Evolutionary conservation across 768 basidiomycete species (phyloP).

Genomic region (Piloderma croceum): DNA sequence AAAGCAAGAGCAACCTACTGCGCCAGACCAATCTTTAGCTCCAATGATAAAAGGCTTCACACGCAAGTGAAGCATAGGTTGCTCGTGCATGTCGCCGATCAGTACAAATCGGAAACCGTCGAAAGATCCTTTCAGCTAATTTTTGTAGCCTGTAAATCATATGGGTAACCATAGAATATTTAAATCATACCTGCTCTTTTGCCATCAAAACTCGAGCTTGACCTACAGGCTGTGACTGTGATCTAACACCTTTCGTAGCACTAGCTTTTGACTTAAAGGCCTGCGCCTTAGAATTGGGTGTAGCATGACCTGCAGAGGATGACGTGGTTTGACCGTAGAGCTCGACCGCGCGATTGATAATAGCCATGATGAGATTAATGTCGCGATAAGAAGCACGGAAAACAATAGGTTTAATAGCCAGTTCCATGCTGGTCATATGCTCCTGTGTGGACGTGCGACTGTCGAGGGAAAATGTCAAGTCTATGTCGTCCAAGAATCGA

Average conservation of each 20-base stretch:
- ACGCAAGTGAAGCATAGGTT: slow-evolving; percentile 87
- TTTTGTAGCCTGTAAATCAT: too few relatives aligned
- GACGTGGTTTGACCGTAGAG: too few relatives aligned
- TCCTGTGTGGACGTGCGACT: slow-evolving; percentile 61
- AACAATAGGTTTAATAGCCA: slow-evolving; percentile 76
- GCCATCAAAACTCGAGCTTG: slow-evolving; percentile 53
- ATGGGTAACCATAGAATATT: slow-evolving; percentile 3
- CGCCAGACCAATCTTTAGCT: slow-evolving; percentile 91
- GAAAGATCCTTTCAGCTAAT: slow-evolving; percentile 77
- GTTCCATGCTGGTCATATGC: slow-evolving; percentile 77
- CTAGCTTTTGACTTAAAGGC: slow-evolving; percentile 27
- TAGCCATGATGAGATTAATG: slow-evolving; percentile 80
- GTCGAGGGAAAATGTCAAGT: slow-evolving; percentile 83
- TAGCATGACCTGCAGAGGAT: too few relatives aligned
- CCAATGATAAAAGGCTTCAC: slow-evolving; percentile 78
- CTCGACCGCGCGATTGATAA: slow-evolving; percentile 81
- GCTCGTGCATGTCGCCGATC: slow-evolving; percentile 92
- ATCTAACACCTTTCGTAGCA: slow-evolving; percentile 7
- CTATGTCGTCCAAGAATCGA: slow-evolving; percentile 89
- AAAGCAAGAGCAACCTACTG: slow-evolving; percentile 42
- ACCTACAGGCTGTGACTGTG: slow-evolving; percentile 17
- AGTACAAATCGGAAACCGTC: slow-evolving; percentile 91
- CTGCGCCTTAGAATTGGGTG: slow-evolving; percentile 39
- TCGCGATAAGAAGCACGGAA: slow-evolving; percentile 95
- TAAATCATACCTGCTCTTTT: slow-evolving; percentile 66